Percentiles rank a stretch among this genome's conserved stretches.
Evolutionary conservation across 805 yeast genomes (phyloP).

Genomic region (Candida insectalens): DNA sequence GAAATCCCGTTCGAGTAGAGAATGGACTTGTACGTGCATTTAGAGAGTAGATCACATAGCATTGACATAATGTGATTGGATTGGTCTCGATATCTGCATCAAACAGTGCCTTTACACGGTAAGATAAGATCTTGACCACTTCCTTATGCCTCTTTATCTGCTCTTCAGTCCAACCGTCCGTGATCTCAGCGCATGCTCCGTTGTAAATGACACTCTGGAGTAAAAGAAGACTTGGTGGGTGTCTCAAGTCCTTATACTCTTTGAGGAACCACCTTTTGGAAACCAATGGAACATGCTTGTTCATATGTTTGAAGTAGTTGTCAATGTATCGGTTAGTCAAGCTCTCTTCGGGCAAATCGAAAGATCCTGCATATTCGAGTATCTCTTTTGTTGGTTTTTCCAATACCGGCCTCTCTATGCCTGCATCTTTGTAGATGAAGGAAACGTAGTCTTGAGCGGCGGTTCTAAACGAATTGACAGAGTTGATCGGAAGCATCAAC

Average conservation of each 20-base stretch:
- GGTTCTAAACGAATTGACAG: slow-evolving; percentile 20
- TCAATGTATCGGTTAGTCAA: slow-evolving; percentile 52
- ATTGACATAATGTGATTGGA: slow-evolving; percentile 50
- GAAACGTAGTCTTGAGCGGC: slow-evolving; percentile 19
- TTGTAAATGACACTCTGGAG: slow-evolving; percentile 59
- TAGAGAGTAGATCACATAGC: slow-evolving; percentile 38
- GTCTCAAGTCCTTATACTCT: slow-evolving; percentile 41
- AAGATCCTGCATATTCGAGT: slow-evolving; percentile 41
- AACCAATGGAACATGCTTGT: slow-evolving; percentile 62
- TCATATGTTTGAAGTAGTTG: slow-evolving; percentile 52
- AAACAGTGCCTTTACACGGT: slow-evolving; percentile 65
- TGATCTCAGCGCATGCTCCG: slow-evolving; percentile 52
- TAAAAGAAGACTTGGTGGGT: slow-evolving; percentile 53
- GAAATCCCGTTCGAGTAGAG: slow-evolving; percentile 52
- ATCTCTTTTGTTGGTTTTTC: slow-evolving; percentile 12
- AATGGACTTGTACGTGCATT: slow-evolving; percentile 36
- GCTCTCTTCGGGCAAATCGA: slow-evolving; percentile 51
- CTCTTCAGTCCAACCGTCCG: slow-evolving; percentile 40
- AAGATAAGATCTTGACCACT: slow-evolving; percentile 41
- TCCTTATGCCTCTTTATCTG: slow-evolving; percentile 29
- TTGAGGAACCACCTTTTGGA: slow-evolving; percentile 53
- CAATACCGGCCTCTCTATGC: slow-evolving; percentile 6
- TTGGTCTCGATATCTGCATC: slow-evolving; percentile 64
- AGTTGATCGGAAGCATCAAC: slow-evolving; percentile 25
- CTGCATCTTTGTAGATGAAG: slow-evolving; percentile 2